Conservation (phyloP, 495 filamentous ascomycete species). For the Peziza echinospora region DNA sequence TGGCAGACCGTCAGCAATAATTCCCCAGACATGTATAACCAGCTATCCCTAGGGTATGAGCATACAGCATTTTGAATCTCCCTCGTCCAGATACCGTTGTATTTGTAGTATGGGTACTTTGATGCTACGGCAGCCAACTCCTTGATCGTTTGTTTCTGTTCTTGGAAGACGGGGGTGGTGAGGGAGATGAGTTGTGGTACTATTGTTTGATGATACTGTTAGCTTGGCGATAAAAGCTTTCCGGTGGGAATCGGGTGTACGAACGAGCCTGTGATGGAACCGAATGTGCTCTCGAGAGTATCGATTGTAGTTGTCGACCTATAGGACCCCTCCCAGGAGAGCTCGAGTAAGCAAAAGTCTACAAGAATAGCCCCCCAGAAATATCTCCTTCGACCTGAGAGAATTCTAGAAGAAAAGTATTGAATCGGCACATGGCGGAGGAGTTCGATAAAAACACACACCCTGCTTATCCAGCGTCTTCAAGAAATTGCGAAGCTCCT, state of each 20-base stretch:
- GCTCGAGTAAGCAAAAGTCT: no score
- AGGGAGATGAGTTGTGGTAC: constrained; percentile 29
- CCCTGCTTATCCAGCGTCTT: constrained; percentile 54
- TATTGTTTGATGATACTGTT: no score
- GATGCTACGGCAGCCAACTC: constrained; percentile 51
- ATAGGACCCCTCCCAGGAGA: no score
- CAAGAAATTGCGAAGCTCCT: no score
- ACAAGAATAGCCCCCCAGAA: no score
- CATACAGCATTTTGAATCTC: constrained; percentile 64
- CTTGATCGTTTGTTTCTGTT: constrained; percentile 32
- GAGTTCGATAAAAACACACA: constrained; percentile 15
- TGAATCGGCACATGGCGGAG: neutral
- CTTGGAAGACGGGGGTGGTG: constrained; percentile 33
- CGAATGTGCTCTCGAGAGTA: constrained; percentile 74
- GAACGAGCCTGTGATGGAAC: constrained; percentile 56
- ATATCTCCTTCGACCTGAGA: no score
- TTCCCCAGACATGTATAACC: constrained; percentile 33
- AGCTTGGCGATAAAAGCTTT: no score
- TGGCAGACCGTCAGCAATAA: no score
- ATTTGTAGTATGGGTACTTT: constrained; percentile 85
- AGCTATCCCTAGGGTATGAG: constrained; percentile 50
- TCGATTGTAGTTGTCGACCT: constrained; percentile 48
- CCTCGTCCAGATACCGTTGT: constrained; percentile 66
- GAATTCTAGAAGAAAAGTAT: no score
- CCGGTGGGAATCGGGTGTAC: constrained; percentile 13